Evolutionary conservation across 2,329 filamentous ascomycete genomes (phyloP), one percentile per base, ranked within the genome.

Genomic region (Fusarium duplospermum): DNA sequence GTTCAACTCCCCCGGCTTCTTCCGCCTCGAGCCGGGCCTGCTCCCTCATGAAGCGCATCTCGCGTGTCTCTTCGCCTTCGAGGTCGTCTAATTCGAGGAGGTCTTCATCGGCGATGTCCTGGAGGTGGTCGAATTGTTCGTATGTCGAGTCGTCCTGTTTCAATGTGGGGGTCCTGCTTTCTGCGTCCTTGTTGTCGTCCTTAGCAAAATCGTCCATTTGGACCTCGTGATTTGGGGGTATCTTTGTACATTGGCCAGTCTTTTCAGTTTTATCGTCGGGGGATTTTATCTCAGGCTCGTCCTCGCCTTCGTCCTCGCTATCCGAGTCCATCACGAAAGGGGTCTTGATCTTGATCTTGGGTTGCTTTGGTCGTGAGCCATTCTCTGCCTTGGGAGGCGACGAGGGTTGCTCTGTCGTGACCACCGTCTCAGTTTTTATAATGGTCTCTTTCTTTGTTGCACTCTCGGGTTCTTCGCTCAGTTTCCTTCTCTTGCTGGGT

Each of bases 261-360:
- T 64, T 65, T 56, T 62, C 36, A 62, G 65, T 64, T 35, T 60
- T 67, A 14, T 54, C 52, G 42, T 68, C 57, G 6, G 60, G 2
- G 4, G 33, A 10, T n/a, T 22, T 57, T 47, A 18, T 27, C 16
- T 56, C 40, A 24, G 50, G n/a, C n/a, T 74, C 64, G 29, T 71
- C 65, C 24, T 76, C 75, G 9, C 71, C 54, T 14, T 83, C 82
- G 14, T 81, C 82, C 60, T 84, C 90, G 60, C 86, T 88, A 58
- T 91, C 89, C 0, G 93, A 94, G 70, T 94, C 92, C 66, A 93
- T 89, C 45, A 95, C 79, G 75, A 95, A 95, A 0, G 92, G 92
- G 4, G 76, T 76, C 60, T 80, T 80, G 35, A 79, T 77, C 50
- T 77, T 76, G 29, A 73, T 36, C 42, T 77, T 80, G 33, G 71